Evolutionary conservation across 768 basidiomycete genomes (phyloP), one percentile per base, ranked within the genome.

Genomic region (Cytidiella melzeri): DNA sequence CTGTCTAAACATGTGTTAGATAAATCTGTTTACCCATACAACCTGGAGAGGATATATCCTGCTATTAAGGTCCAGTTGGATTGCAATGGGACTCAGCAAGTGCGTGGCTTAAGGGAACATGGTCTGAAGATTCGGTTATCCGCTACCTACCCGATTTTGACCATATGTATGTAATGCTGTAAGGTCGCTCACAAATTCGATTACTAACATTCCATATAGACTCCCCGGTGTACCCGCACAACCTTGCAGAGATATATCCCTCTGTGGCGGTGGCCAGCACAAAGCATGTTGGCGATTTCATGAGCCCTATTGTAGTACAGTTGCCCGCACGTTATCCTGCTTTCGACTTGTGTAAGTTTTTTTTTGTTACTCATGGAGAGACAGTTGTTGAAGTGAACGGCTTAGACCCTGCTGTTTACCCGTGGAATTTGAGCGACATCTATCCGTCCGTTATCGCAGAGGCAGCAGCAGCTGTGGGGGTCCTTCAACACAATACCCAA

Each of bases 11-110:
- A 12, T 36, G 34, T 12, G 13, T 7, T 45, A 74, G 73, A 74
- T 58, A 60, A 61, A 45, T 55, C 67, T 46, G 61, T 65, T 41
- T 76, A 77, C 59, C 73, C 75, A 6, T 59, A 55, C 52, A 69
- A 67, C 55, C 54, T 74, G 13, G 45, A 63, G 39, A 52, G 49
- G 21, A 67, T 73, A 43, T 74, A 75, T 54, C 65, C 68, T n/a
- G 45, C 56, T 21, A 40, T 54, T 12, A 44, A 39, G 26, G 45
- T 43, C 24, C 7, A 48, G 36, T n/a, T n/a, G n/a, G n/a, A n/a
- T n/a, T n/a, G n/a, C n/a, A n/a, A n/a, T n/a, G n/a, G n/a, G n/a
- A n/a, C n/a, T n/a, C n/a, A n/a, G n/a, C n/a, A n/a, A n/a, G n/a
- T n/a, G n/a, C n/a, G n/a, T n/a, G n/a, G n/a, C n/a, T n/a, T n/a